Evolutionary conservation across 208 protist species (phyloP).

Genomic region (Strigomonas galati): DNA sequence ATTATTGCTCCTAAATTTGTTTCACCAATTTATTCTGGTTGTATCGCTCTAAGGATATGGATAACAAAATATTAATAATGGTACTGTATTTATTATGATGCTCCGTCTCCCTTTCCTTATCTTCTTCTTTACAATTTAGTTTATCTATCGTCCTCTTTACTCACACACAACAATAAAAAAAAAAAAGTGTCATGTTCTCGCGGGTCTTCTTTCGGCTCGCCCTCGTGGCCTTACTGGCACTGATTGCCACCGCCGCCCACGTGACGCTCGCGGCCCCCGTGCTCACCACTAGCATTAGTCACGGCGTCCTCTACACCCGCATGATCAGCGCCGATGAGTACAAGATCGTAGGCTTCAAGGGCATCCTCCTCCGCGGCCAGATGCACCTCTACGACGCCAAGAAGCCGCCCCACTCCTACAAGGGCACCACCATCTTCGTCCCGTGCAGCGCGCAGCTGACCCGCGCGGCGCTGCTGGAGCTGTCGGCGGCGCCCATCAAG

Average conservation of each 20-base stretch:
- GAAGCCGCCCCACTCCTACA: constrained; percentile 17
- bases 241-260: background rate
- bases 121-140: background rate
- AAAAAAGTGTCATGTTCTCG: background rate
- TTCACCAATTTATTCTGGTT: background rate
- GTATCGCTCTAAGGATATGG: background rate
- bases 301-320: constrained; percentile 58
- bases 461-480: constrained; percentile 24
- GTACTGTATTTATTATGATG: background rate
- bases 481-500: constrained; percentile 24
- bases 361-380: constrained; percentile 50
- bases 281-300: constrained; percentile 33
- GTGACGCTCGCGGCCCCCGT: constrained; percentile 22
- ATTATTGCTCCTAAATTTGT: background rate
- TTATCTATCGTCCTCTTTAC: background rate
- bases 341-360: constrained; percentile 35
- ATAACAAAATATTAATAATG: background rate
- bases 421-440: constrained; percentile 51
- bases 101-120: background rate
- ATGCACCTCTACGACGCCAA: constrained; percentile 29
- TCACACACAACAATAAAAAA: background rate
- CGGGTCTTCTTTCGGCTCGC: background rate
- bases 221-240: constrained; percentile 16
- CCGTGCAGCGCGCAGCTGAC: constrained; percentile 45
- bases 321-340: constrained; percentile 16